Percentiles rank a stretch among this genome's conserved stretches.
phyloP scores from a whole-genome alignment of 768 basidiomycete genomes.

The Candolleomyces eurysporus region DNA sequence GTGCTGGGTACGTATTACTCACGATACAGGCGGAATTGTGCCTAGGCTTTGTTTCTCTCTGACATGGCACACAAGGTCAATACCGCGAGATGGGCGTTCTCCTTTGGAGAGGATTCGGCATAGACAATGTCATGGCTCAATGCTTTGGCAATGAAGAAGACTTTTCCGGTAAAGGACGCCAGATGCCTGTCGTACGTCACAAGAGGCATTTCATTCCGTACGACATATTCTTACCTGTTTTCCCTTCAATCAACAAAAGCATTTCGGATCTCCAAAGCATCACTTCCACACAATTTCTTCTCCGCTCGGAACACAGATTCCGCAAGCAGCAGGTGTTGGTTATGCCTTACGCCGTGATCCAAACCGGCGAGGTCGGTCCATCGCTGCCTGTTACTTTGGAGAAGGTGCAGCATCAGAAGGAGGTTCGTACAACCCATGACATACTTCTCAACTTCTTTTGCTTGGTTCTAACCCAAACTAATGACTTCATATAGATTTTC shows the following conservation, averaged over 20 bases:
- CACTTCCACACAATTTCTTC: conserved; percentile 96
- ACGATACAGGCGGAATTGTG: conserved; percentile 1
- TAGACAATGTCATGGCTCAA: conserved; percentile 86
- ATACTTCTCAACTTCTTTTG: neutral
- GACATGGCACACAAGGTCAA: conserved; percentile 52
- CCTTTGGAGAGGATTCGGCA: conserved; percentile 79
- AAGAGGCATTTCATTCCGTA: neutral
- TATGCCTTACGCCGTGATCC: conserved; percentile 85
- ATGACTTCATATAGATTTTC: conserved; percentile 61
- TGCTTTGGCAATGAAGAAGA: conserved; percentile 89
- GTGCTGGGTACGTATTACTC: conserved; percentile 58
- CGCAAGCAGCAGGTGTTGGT: conserved; percentile 90
- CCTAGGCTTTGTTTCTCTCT: conserved; percentile 4
- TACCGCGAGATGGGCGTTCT: conserved; percentile 93
- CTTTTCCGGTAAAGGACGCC: conserved; percentile 76
- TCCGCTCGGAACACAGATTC: conserved; percentile 91
- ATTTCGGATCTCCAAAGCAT: conserved; percentile 79
- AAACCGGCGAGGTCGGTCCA: conserved; percentile 60
- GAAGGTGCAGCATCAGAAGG: conserved; percentile 95
- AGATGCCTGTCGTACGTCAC: conserved; percentile 84
- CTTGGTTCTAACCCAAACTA: neutral
- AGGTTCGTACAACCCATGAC: conserved; percentile 31
- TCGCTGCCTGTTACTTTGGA: conserved; percentile 89
- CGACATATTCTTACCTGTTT: neutral
- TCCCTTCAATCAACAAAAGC: conserved; percentile 39